These are phyloP conservation scores for Sesbania bispinosa DNA, from an alignment of 306 rosid species.

Conservation along the genomic window DNA sequence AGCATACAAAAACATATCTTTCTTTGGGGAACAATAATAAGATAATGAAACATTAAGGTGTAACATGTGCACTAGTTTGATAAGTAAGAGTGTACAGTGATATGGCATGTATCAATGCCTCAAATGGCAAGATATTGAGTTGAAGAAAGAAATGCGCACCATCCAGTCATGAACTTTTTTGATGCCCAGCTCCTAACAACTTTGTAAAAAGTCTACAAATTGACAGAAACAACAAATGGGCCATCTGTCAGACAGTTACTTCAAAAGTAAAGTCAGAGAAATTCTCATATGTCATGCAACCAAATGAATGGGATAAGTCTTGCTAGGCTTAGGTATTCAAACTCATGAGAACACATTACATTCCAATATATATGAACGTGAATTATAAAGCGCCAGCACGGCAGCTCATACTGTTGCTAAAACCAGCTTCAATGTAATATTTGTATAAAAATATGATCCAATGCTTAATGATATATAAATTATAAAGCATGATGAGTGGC, in stretches of 20 bases:
- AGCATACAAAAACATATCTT: not conserved
- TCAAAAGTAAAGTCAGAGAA: not conserved
- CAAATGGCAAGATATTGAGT: not conserved
- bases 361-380: not conserved
- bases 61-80: not conserved
- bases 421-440: not conserved
- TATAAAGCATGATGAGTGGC: not conserved
- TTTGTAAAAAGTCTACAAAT: constrained; percentile 79
- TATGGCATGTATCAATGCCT: not conserved
- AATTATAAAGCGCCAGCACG: not conserved
- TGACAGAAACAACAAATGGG: constrained; percentile 22
- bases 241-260: constrained; percentile 22
- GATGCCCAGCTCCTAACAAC: constrained; percentile 95
- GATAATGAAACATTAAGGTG: constrained; percentile 11
- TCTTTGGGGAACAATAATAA: not conserved
- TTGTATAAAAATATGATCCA: not conserved
- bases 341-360: not conserved
- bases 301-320: not conserved
- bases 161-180: constrained; percentile 96
- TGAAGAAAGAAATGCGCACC: constrained; percentile 49
- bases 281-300: constrained; percentile 3
- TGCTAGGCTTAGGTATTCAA: not conserved
- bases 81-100: constrained; percentile 1
- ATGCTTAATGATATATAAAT: not conserved
- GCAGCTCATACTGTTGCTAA: not conserved